Base-by-base conservation (phyloP, 2,329 filamentous ascomycete genomes). In the Epichloe coenophiala region DNA sequence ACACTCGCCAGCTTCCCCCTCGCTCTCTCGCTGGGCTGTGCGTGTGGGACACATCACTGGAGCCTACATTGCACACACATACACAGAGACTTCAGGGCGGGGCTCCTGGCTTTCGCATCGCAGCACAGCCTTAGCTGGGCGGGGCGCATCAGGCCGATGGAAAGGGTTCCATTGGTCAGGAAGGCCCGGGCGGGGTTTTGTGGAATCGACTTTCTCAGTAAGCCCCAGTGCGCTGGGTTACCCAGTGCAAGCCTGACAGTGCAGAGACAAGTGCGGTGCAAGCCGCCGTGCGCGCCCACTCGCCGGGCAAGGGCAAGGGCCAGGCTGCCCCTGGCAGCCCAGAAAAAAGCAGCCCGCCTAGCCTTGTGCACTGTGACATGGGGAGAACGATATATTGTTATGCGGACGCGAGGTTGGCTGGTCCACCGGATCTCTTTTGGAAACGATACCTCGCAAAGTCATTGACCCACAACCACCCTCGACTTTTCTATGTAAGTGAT, bases 101-200 rank as follows among this genome's bases (percentile, higher is more conserved):
- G 38, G 33, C 15, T 40, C 5, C 47, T 36, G 39, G 27, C 46
- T 49, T 57, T 51, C 56, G 53, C 56, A 27, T 7, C 23, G 23
- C 23, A 27, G 23, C 23, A 27, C 23, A 57, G 57, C 58, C 56
- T 58, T 45, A 49, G 52, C 57, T 53, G 54, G 53, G 58, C 57
- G 57, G 58, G 58, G 55, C 56, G 51, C 46, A 53, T 50, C 55
- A 61, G 53, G 53, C 54, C 3, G 0, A 31, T 31, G 3, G 1
- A 17, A 31, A 9, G 8, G 8, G 8, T 9, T 1, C 35, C 40
- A 51, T 51, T 51, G 49, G 49, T 12, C 33, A 27, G 15, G 21
- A 13, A 13, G 17, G 15, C 11, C 11, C 4, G 3, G 8, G 45
- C 35, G 33, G 49, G 31, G 40, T 21, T 27, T 15, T 43, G 17